phyloP scores from a whole-genome alignment of 768 basidiomycete species.

The Russula vinacea region DNA sequence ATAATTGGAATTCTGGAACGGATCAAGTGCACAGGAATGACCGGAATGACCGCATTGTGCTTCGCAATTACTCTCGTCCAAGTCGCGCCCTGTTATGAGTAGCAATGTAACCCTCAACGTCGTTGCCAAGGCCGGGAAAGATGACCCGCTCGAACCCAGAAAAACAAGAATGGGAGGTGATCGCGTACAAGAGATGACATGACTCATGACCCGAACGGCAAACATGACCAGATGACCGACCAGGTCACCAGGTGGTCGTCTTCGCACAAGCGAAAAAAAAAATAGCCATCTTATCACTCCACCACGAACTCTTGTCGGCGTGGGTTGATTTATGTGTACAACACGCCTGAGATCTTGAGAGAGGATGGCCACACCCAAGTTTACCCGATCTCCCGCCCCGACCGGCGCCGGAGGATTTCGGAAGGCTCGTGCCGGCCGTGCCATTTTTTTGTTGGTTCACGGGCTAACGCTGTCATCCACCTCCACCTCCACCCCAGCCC shows the following conservation, averaged over 20 bases:
- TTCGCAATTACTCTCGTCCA: not conserved
- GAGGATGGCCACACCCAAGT: not conserved
- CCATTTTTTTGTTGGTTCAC: conserved; percentile 6
- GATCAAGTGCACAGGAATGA: not conserved
- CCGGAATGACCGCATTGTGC: not conserved
- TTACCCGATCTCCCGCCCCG: not conserved
- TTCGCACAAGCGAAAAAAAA: not conserved
- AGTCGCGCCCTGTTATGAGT: not conserved
- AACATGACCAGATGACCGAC: not conserved
- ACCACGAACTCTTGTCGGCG: not conserved
- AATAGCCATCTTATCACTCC: not conserved
- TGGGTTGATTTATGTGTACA: not conserved
- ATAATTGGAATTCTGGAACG: not conserved
- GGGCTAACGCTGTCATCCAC: conserved; percentile 24
- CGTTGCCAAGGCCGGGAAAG: not conserved
- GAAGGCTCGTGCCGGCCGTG: not conserved
- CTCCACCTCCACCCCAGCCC: conserved; percentile 26
- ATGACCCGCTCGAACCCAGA: too few relatives aligned
- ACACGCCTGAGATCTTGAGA: not conserved
- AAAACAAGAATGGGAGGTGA: not conserved
- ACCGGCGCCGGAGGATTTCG: conserved; percentile 13
- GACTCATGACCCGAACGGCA: not conserved
- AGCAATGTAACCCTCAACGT: not conserved
- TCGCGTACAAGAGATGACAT: not conserved
- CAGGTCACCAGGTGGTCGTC: not conserved